These are phyloP conservation scores for Trametes hirsuta DNA, from an alignment of 1,284 basidiomycete genomes.

Conservation along the genomic window DNA sequence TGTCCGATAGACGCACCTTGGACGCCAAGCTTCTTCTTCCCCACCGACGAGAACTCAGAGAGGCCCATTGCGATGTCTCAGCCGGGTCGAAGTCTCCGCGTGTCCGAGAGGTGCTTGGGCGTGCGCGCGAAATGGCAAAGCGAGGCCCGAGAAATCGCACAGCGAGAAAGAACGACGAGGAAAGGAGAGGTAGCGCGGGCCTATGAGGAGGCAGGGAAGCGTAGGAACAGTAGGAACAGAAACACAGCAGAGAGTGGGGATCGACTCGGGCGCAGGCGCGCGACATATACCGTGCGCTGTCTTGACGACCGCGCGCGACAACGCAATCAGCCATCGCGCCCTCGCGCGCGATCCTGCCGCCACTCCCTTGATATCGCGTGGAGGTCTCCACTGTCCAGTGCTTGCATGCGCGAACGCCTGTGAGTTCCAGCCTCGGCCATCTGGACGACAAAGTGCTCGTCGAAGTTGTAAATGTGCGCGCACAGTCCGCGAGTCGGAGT, in stretches of 20 bases:
- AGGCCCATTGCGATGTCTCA: conserved; percentile 5
- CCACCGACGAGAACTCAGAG: conserved; percentile 19
- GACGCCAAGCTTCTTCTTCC: conserved; percentile 26
- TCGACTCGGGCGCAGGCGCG: not conserved
- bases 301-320: conserved; percentile 21
- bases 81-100: not conserved
- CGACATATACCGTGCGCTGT: conserved; percentile 12
- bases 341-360: not conserved
- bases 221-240: not conserved
- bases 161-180: conserved; percentile 22
- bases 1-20: conserved; percentile 12
- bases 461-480: too few relatives aligned
- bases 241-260: conserved; percentile 8
- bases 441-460: too few relatives aligned
- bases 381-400: too few relatives aligned
- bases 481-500: too few relatives aligned
- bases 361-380: too few relatives aligned
- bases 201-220: conserved; percentile 4
- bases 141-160: conserved; percentile 20
- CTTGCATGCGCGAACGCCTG: too few relatives aligned
- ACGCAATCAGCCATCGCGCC: conserved; percentile 8
- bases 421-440: too few relatives aligned
- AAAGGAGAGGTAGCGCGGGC: conserved; percentile 9
- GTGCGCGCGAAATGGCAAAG: not conserved
- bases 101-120: not conserved